Evolutionary conservation across 805 yeast species (phyloP).

Genomic region (Zygosaccharomyces bailii): DNA sequence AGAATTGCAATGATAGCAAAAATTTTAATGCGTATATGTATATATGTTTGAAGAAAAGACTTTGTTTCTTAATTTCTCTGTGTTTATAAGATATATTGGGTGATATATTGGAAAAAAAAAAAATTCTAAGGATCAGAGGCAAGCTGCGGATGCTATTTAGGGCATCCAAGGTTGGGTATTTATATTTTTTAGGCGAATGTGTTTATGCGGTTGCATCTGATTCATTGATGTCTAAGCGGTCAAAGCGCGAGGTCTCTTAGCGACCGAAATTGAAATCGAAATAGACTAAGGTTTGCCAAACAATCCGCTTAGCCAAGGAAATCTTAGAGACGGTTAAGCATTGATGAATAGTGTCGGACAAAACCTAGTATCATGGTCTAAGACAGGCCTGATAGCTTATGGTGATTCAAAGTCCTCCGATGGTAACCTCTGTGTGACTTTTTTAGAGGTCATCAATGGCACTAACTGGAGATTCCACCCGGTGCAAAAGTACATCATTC

Average conservation of each 20-base stretch:
- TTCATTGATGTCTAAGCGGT: too few species aligned
- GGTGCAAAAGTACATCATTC: conserved; percentile 32
- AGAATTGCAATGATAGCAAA: neutral
- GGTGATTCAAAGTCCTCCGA: conserved; percentile 40
- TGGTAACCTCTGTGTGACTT: conserved; percentile 53
- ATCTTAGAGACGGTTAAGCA: conserved; percentile 1
- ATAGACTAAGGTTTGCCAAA: conserved; percentile 4
- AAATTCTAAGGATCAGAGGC: too few species aligned
- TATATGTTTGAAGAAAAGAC: neutral
- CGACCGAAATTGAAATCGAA: conserved; percentile 10
- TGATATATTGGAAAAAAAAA: neutral
- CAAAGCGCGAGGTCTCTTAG: neutral
- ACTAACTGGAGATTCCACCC: conserved; percentile 70
- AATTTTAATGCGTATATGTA: neutral
- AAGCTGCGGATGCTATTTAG: too few species aligned
- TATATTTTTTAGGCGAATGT: too few species aligned
- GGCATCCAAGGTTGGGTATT: too few species aligned
- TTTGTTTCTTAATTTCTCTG: neutral
- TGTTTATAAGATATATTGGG: neutral
- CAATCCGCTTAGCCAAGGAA: neutral
- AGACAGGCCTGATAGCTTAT: conserved; percentile 80
- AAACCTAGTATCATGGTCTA: conserved; percentile 65
- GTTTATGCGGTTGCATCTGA: too few species aligned
- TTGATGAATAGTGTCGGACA: conserved; percentile 20
- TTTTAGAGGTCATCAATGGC: conserved; percentile 73